A percentile compares a stretch with the other conserved stretches of the same genome.
phyloP scores from a whole-genome alignment of 2,329 filamentous ascomycete genomes.

The Aurifilum marmelostoma region DNA sequence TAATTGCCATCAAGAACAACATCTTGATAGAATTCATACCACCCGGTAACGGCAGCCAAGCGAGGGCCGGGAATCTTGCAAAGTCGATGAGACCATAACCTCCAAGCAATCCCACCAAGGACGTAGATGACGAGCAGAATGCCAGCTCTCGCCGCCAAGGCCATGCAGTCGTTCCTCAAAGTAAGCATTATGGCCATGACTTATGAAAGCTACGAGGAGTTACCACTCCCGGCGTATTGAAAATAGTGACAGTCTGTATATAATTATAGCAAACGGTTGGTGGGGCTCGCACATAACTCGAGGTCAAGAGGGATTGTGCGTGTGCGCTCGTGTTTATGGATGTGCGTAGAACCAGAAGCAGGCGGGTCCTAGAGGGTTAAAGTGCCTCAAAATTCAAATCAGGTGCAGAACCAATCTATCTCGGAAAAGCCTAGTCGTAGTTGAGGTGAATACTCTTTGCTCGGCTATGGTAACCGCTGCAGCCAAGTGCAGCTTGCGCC shows the following conservation, averaged over 20 bases:
- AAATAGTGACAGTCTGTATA: too few relatives aligned
- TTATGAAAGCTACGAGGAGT: too few relatives aligned
- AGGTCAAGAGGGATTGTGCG: background rate
- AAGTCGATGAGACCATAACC: background rate
- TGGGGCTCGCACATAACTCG: too few relatives aligned
- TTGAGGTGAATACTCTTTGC: too few relatives aligned
- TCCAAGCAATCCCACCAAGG: background rate
- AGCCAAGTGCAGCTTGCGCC: background rate
- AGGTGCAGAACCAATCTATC: too few relatives aligned
- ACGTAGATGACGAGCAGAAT: background rate
- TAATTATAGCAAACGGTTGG: too few relatives aligned
- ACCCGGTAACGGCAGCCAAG: constrained; percentile 3
- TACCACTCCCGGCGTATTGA: too few relatives aligned
- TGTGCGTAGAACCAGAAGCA: background rate
- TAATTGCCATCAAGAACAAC: constrained; percentile 7
- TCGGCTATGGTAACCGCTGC: too few relatives aligned
- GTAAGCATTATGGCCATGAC: background rate
- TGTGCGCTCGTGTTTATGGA: background rate
- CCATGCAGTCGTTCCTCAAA: background rate
- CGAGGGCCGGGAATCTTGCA: constrained; percentile 5
- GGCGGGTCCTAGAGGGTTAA: background rate
- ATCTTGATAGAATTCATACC: constrained; percentile 9
- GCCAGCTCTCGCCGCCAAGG: background rate
- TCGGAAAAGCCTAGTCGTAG: too few relatives aligned
- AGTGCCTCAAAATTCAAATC: background rate